Evolutionary conservation across 495 filamentous ascomycete species (phyloP).

Genomic region (Sphaerosporella brunnea): DNA sequence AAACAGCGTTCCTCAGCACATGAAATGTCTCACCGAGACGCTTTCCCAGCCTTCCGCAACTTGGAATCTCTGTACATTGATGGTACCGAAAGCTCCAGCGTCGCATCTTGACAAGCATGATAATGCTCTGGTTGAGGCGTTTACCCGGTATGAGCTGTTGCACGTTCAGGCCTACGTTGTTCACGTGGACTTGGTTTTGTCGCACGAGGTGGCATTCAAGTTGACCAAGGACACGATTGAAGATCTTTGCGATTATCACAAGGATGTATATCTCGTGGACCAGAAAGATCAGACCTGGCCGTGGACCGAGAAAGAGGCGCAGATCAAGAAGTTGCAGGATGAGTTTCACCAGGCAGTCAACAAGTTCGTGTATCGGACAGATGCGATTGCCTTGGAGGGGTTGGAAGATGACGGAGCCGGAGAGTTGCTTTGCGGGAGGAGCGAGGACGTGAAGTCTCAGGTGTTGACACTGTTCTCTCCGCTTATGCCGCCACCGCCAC

Average conservation of each 20-base stretch:
- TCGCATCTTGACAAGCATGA: slow-evolving; percentile 67
- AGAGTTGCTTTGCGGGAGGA: slow-evolving; percentile 77
- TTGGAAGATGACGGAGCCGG: slow-evolving; percentile 93
- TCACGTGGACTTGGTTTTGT: slow-evolving; percentile 95
- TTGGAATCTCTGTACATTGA: slow-evolving; percentile 87
- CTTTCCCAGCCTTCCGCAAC: slow-evolving; percentile 81
- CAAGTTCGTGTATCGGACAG: slow-evolving; percentile 87
- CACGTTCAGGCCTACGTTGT: slow-evolving; percentile 96
- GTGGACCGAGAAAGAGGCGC: slow-evolving; percentile 92
- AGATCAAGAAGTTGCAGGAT: slow-evolving; percentile 94
- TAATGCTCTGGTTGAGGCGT: slow-evolving; percentile 74
- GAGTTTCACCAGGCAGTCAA: slow-evolving; percentile 95
- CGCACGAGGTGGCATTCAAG: slow-evolving; percentile 97
- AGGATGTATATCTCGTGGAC: slow-evolving; percentile 88
- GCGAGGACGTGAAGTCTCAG: slow-evolving; percentile 79
- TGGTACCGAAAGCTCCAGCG: slow-evolving; percentile 82
- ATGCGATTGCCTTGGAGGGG: slow-evolving; percentile 79
- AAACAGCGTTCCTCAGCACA: slow-evolving; percentile 94
- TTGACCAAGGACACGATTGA: slow-evolving; percentile 95
- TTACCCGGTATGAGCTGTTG: slow-evolving; percentile 88
- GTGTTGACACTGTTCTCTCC: slow-evolving; percentile 77
- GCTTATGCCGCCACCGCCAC: slow-evolving; percentile 78
- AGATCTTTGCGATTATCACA: slow-evolving; percentile 85
- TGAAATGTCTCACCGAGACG: slow-evolving; percentile 89
- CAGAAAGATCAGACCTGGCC: slow-evolving; percentile 75